Evolutionary conservation across 2,329 filamentous ascomycete genomes (phyloP).

Genomic region (Cordyceps tenuipes): DNA sequence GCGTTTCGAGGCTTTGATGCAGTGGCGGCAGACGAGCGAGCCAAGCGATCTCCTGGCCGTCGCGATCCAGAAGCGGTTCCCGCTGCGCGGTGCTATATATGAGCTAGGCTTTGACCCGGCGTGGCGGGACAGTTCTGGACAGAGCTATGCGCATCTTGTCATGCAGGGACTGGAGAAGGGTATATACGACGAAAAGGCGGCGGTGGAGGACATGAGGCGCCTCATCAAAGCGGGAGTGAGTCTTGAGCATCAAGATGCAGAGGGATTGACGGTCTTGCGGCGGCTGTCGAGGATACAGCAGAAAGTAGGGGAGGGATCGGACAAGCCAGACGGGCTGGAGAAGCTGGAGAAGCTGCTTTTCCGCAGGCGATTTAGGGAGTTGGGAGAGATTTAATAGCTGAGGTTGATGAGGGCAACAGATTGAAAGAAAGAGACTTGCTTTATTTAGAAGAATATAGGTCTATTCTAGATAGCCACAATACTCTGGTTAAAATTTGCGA

Average conservation of each 20-base stretch:
- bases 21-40: not conserved
- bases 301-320: not conserved
- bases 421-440: no score
- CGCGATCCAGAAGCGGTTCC: not conserved
- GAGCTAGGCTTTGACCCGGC: not conserved
- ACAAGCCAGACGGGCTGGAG: not conserved
- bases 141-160: not conserved
- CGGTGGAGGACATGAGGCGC: not conserved
- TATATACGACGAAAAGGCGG: not conserved
- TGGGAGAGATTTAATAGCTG: not conserved
- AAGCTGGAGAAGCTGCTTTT: not conserved
- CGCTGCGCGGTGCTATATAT: not conserved
- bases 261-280: not conserved
- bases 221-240: not conserved
- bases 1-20: not conserved
- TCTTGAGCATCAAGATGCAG: not conserved
- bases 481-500: no score
- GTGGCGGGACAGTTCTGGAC: not conserved
- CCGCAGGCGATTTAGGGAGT: not conserved
- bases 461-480: no score
- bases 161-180: not conserved
- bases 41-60: not conserved
- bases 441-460: no score
- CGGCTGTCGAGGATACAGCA: not conserved
- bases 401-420: no score